Evolutionary conservation across 202 grass and related monocot genomes (phyloP).

Genomic region (Brachypodium distachyon): DNA sequence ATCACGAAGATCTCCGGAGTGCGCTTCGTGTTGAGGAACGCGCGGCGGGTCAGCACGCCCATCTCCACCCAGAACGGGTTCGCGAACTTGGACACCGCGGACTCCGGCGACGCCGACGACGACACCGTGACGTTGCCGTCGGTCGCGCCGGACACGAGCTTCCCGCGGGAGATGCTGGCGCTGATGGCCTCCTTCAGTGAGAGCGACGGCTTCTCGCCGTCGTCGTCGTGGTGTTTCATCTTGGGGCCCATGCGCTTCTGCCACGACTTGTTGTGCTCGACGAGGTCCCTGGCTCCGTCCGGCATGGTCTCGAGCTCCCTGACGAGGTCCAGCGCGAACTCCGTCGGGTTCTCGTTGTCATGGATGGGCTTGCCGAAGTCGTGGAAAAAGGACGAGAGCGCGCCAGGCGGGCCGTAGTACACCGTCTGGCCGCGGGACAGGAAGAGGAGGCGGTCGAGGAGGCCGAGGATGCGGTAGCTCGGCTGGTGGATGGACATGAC

Average conservation of each 20-base stretch:
- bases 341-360: constrained; percentile 86
- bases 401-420: constrained; percentile 59
- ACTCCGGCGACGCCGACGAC: background rate
- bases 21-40: constrained; percentile 80
- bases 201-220: constrained; percentile 32
- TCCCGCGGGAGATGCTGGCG: constrained; percentile 88
- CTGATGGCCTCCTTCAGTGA: constrained; percentile 77
- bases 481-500: constrained; percentile 98
- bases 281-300: constrained; percentile 45
- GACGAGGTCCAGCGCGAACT: constrained; percentile 92
- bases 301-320: constrained; percentile 70
- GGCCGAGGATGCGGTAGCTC: constrained; percentile 84
- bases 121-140: constrained; percentile 13
- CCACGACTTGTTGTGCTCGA: constrained; percentile 65
- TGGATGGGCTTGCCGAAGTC: constrained; percentile 84
- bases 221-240: constrained; percentile 1
- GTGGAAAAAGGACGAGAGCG: constrained; percentile 56
- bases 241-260: constrained; percentile 28
- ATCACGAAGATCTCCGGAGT: constrained; percentile 78
- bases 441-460: constrained; percentile 84
- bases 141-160: constrained; percentile 75
- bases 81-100: constrained; percentile 63
- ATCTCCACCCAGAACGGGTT: constrained; percentile 93
- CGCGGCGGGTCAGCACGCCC: constrained; percentile 69
- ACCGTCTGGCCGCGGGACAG: constrained; percentile 93